phyloP scores from a whole-genome alignment of 352 stramenopile species.

The Globisporangium rhizosaccharum region DNA sequence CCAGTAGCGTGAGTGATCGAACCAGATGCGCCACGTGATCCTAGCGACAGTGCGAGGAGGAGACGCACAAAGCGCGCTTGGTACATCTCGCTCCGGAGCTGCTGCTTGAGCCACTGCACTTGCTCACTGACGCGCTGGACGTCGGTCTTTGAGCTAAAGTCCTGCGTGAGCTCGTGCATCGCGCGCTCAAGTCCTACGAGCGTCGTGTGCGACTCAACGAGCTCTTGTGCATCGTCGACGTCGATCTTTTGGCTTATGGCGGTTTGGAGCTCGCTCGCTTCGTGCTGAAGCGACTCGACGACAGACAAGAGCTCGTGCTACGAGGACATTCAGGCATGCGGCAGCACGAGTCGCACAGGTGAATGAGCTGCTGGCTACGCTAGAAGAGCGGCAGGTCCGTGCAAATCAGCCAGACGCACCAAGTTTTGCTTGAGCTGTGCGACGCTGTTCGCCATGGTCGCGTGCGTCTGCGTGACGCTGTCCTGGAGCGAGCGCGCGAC shows the following conservation, averaged over 20 bases:
- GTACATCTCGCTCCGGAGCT: slow-evolving; percentile 66
- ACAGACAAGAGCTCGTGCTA: slow-evolving; percentile 39
- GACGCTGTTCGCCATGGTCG: slow-evolving; percentile 18
- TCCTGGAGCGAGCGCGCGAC: slow-evolving; percentile 18
- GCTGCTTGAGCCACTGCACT: slow-evolving; percentile 35
- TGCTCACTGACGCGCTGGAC: slow-evolving; percentile 28
- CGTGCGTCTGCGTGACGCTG: slow-evolving; percentile 17
- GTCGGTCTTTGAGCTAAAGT: slow-evolving; percentile 25
- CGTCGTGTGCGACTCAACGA: slow-evolving; percentile 27
- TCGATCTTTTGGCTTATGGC: slow-evolving; percentile 29
- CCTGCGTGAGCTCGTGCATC: slow-evolving; percentile 18
- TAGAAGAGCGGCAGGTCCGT: no score
- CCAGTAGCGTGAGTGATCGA: neutral
- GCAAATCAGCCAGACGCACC: slow-evolving; percentile 13
- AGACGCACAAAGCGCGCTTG: slow-evolving; percentile 64
- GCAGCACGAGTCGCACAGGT: no score
- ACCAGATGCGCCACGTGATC: neutral
- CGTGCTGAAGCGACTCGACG: slow-evolving; percentile 39
- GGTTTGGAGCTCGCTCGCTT: slow-evolving; percentile 21
- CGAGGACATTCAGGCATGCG: neutral
- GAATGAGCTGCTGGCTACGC: no score
- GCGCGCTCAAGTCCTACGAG: slow-evolving; percentile 17
- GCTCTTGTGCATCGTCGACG: slow-evolving; percentile 23
- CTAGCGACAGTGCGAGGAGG: neutral
- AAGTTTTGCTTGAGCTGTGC: slow-evolving; percentile 38